Evolutionary conservation across 192 early-diverging fungal genomes (phyloP).

Genomic region (Coemansia sp.): DNA sequence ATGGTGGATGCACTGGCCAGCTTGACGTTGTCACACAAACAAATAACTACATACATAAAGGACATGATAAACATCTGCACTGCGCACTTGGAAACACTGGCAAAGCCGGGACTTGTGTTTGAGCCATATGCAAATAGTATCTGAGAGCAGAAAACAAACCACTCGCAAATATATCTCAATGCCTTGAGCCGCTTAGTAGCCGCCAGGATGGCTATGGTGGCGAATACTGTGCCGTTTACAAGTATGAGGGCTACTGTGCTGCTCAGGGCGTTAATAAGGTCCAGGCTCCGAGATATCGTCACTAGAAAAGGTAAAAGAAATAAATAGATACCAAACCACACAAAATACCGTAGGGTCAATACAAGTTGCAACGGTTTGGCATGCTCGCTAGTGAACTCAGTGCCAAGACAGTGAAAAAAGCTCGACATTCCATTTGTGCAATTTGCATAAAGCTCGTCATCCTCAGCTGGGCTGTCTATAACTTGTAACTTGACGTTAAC

Average conservation of each 20-base stretch:
- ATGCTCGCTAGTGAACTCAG: background rate
- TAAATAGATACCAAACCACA: background rate
- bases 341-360: background rate
- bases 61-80: background rate
- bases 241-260: background rate
- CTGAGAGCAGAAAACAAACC: background rate
- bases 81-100: background rate
- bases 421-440: background rate
- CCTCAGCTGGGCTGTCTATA: background rate
- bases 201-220: background rate
- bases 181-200: background rate
- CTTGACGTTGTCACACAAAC: background rate
- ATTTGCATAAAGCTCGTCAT: background rate
- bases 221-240: background rate
- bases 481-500: background rate
- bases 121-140: background rate
- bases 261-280: background rate
- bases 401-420: background rate
- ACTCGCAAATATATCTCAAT: background rate
- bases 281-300: background rate
- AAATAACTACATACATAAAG: background rate
- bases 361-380: background rate
- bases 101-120: background rate
- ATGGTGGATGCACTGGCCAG: background rate
- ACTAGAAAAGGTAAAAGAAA: background rate